phyloP scores from a whole-genome alignment of 2,329 filamentous ascomycete species.

The Pezicula radicicola region DNA sequence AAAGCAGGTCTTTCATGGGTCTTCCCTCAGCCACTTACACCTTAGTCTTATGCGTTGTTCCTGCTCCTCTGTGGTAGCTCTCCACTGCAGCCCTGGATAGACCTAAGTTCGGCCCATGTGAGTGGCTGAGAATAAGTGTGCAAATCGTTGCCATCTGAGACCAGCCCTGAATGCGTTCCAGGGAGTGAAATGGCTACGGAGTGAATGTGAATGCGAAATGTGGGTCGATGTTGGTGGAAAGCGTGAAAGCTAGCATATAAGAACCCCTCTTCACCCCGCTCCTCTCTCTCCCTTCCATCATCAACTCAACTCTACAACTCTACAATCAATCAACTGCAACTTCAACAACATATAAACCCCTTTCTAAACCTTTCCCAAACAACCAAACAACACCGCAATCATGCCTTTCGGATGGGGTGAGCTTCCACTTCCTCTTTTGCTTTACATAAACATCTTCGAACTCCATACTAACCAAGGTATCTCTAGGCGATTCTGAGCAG shows the following conservation, averaged over 20 bases:
- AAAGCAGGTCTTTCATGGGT: too few relatives aligned
- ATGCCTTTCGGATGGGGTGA: constrained; percentile 27
- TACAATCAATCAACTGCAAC: constrained; percentile 1
- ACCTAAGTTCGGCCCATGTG: too few relatives aligned
- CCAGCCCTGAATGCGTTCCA: not conserved
- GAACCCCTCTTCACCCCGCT: constrained; percentile 10
- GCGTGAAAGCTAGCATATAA: constrained; percentile 1
- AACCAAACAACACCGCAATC: constrained; percentile 14
- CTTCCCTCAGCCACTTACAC: too few relatives aligned
- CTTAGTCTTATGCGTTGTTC: too few relatives aligned
- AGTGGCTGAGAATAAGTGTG: too few relatives aligned
- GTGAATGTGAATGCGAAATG: constrained; percentile 1
- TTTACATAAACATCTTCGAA: not conserved
- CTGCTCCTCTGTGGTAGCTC: too few relatives aligned
- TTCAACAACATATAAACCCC: not conserved
- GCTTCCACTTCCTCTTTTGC: not conserved
- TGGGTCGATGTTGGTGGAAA: not conserved
- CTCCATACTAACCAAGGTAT: not conserved
- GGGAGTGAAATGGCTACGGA: not conserved
- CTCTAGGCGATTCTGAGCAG: constrained; percentile 37
- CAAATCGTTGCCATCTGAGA: not conserved
- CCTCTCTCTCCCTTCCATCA: not conserved
- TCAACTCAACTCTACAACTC: not conserved
- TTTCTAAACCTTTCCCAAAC: not conserved
- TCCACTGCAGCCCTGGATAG: too few relatives aligned